Percentiles rank a stretch among this genome's conserved stretches.
Evolutionary conservation across 2,329 filamentous ascomycete species (phyloP).

Genomic region (Fusarium buharicum): DNA sequence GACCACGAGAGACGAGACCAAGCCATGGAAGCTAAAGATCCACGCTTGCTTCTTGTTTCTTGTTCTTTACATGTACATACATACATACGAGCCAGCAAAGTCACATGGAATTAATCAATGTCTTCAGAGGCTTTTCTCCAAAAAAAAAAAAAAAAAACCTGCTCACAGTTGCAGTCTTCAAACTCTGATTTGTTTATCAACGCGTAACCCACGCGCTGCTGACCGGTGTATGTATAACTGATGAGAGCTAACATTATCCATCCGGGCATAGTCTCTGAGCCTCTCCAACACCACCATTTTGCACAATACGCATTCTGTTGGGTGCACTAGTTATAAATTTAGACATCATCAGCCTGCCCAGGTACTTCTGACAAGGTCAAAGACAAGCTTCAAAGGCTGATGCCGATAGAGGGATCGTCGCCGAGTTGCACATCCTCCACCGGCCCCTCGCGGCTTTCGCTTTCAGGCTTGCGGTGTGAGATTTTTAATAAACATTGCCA

Average conservation of each 20-base stretch:
- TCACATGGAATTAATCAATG: neutral
- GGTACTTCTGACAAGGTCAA: conserved; percentile 11
- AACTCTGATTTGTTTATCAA: conserved; percentile 37
- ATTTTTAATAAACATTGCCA: conserved; percentile 1
- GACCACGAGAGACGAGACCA: conserved; percentile 10
- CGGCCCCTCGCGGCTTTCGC: conserved; percentile 8
- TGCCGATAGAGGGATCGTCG: too few relatives aligned
- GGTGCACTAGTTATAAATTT: conserved; percentile 14
- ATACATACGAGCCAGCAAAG: neutral
- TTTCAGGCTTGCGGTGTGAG: neutral
- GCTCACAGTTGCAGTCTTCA: conserved; percentile 19
- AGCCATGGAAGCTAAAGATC: neutral
- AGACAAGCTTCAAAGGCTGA: conserved; percentile 13
- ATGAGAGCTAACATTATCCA: neutral
- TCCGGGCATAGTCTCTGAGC: conserved; percentile 15
- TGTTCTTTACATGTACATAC: too few relatives aligned
- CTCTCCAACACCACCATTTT: conserved; percentile 13
- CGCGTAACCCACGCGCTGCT: conserved; percentile 19
- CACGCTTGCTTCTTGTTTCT: too few relatives aligned
- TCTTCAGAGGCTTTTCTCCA: conserved; percentile 5
- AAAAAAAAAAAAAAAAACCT: too few relatives aligned
- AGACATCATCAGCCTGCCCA: neutral
- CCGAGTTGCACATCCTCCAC: conserved; percentile 4
- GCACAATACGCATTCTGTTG: conserved; percentile 15
- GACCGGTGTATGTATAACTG: neutral